Base-by-base conservation (phyloP, 306 rosid genomes). In the Comarum palustre region DNA sequence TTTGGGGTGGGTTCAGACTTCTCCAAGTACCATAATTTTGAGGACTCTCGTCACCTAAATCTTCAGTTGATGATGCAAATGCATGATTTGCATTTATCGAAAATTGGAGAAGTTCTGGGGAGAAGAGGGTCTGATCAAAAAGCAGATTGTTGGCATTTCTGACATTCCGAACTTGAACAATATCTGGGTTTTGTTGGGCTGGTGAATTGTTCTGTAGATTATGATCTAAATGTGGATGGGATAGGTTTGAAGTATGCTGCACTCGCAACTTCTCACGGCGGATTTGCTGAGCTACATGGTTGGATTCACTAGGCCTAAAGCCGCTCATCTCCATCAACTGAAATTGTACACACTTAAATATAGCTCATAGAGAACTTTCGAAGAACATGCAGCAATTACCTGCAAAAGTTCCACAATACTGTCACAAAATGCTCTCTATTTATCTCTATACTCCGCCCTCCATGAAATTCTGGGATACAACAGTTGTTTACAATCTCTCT, bases 181-280 rank as follows among this genome's bases (percentile, higher is more conserved):
- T 75, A 71, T 85, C 85, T 41, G 84, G 80, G 84, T 72, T 79
- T 20, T 0, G 84, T 71, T 25, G 70, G 29, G 82, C 80, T 27
- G 82, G 81, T 13, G 78, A 47, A 75, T 82, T 67, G 77, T 68
- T 64, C 0, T 84, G 83, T 19, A 68, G 75, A 71, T 78, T 81
- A 11, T 34, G 31, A 15, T 85, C 79, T 39, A 47, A 68, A n/a
- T 69, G 71, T 13, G 73, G 82, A 24, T 41, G 71, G 5, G 73
- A 24, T 12, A 59, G 31, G 42, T 10, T 55, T 45, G 75, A 36
- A 59, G 34, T 69, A 69, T 74, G 90, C 38, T 79, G 89, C 55
- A 87, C 86, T 87, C 98, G 78, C 75, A 93, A 71, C 80, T 89
- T 93, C 16, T 87, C 91, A 2, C 97, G 96, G 83, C 97, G 87